Base-by-base conservation (phyloP, 2,329 filamentous ascomycete species). In the Pseudocercospora crystallina region DNA sequence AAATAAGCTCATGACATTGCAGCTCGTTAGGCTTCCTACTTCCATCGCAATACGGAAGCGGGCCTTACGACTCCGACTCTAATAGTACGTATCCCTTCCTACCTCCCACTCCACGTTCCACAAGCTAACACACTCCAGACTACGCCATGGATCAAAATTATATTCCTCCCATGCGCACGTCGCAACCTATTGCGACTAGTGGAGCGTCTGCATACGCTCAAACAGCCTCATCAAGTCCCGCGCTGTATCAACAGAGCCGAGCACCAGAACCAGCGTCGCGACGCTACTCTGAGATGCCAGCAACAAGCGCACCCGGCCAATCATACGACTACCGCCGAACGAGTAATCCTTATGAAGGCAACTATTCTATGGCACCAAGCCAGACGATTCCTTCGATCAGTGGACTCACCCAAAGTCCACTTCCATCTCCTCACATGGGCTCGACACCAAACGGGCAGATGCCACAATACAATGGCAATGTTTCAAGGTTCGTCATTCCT, bases 11-110 rank as follows among this genome's bases (percentile, higher is more conserved):
- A 64, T 46, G 35, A 46, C 12, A 7, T 11, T 32, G 42, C 49
- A 69, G 67, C 53, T 69, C 67, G 33, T 56, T 69, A 44, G 65
- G 65, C 26, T 67, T 65, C 54, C 60, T 69, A 17, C 65, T 69
- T 42, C 67, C 67, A 51, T 65, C 65, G 35, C 65, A 67, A 35
- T 69, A 69, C 59, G 65, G 64, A 40, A 51, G 57, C 49, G 47
- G 51, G 39, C 47, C 56, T 29, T 60, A 63, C 56, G 62, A 65
- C 20, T 63, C 62, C 9, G 64, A 68, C 41, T 52, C 56, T 20
- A 57, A 53, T 51, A 63, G 67, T 69, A 56, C 51, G 66, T 62
- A 29, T 40, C 31, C 35, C 37, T 49, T 51, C 35, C 31, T 49
- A 30, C 32, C 31, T 20, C 32, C 35, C 33, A 11, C 30, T 40